Conservation (phyloP, 305 asterid species). For the Ruellia speciosa region DNA sequence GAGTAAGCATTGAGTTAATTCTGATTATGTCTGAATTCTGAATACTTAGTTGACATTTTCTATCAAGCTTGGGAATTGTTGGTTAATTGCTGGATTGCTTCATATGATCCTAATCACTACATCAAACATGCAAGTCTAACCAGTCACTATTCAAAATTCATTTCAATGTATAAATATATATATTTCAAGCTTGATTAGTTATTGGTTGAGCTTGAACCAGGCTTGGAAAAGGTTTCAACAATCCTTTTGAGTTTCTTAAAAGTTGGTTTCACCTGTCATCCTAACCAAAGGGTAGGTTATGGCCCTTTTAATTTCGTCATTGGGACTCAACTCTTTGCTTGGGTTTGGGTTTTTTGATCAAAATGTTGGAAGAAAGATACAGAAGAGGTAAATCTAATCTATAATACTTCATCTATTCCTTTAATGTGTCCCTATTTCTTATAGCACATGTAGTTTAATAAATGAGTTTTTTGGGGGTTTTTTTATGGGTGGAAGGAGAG, state of each 20-base stretch:
- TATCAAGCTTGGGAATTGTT: not conserved
- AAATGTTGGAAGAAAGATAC: not conserved
- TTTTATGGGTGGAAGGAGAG: too few relatives aligned
- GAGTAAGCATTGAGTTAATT: not conserved
- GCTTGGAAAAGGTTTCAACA: not conserved
- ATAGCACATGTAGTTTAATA: too few relatives aligned
- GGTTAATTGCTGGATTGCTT: not conserved
- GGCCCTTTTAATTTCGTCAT: not conserved
- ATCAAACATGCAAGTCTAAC: not conserved
- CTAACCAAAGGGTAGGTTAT: not conserved
- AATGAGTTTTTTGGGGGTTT: too few relatives aligned
- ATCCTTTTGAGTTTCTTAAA: not conserved
- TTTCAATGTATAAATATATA: too few relatives aligned
- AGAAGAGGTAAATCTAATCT: too few relatives aligned
- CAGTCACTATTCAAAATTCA: too few relatives aligned
- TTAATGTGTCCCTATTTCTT: too few relatives aligned
- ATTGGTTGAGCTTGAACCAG: not conserved
- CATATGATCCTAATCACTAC: not conserved
- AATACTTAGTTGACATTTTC: too few relatives aligned
- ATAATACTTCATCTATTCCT: too few relatives aligned
- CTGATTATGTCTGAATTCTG: too few relatives aligned
- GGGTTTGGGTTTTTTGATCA: not conserved
- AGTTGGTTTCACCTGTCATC: not conserved
- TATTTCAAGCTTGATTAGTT: not conserved
- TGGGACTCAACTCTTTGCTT: conserved; percentile 5